phyloP scores from a whole-genome alignment of 225 moss, liverwort and hornwort genomes.

The Asterella californica region DNA sequence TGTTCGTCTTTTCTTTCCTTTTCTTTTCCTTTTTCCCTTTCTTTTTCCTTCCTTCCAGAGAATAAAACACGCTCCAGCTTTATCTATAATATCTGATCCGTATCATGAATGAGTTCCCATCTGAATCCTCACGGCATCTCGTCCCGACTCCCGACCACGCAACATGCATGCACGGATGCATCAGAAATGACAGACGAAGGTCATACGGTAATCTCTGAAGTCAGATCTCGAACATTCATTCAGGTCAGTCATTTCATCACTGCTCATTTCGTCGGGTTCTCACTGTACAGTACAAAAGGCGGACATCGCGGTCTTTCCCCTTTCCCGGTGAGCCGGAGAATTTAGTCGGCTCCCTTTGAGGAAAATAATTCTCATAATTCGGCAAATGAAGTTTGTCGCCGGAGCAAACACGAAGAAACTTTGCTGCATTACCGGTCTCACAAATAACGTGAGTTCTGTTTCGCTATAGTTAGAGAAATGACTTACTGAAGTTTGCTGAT shows the following conservation, averaged over 20 bases:
- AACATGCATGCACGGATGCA: slow-evolving; percentile 6
- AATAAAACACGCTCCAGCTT: not conserved
- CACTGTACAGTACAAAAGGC: not conserved
- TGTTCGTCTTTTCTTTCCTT: too few relatives aligned
- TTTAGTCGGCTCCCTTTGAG: too few relatives aligned
- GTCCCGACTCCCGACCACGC: not conserved
- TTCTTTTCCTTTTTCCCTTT: too few relatives aligned
- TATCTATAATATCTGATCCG: not conserved
- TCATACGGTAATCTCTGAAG: slow-evolving; percentile 1
- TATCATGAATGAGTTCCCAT: not conserved
- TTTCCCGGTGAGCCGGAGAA: too few relatives aligned
- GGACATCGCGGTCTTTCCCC: too few relatives aligned
- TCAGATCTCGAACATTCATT: not conserved
- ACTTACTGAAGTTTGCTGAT: too few relatives aligned
- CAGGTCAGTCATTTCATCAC: not conserved
- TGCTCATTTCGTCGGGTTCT: not conserved
- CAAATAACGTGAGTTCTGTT: too few relatives aligned
- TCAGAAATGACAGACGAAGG: not conserved
- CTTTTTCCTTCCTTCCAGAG: not conserved
- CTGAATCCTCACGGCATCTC: slow-evolving; percentile 3
- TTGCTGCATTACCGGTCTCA: too few relatives aligned
- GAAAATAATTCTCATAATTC: too few relatives aligned
- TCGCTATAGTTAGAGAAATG: too few relatives aligned
- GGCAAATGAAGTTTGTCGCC: too few relatives aligned
- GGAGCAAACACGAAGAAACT: too few relatives aligned